Evolutionary conservation across 2,329 filamentous ascomycete genomes (phyloP).

Genomic region (Teratosphaeria nubilosa): DNA sequence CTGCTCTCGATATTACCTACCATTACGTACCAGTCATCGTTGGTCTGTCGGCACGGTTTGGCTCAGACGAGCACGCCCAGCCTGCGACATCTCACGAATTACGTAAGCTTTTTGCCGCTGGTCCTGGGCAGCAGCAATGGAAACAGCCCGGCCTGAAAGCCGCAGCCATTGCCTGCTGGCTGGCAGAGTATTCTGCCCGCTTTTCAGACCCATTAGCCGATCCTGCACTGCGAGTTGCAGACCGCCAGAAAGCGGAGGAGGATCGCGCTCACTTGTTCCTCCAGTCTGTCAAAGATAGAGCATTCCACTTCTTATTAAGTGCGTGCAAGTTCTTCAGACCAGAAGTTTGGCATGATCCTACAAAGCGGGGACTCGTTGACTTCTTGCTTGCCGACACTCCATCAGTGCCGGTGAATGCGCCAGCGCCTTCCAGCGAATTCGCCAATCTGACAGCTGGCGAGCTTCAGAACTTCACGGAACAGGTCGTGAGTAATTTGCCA

Average conservation of each 20-base stretch:
- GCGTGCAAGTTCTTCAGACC: constrained; percentile 72
- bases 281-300: constrained; percentile 67
- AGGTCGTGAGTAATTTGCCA: constrained; percentile 90
- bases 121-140: constrained; percentile 61
- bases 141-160: constrained; percentile 66
- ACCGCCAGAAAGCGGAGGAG: constrained; percentile 49
- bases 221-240: constrained; percentile 46
- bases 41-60: constrained; percentile 66
- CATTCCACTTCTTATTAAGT: constrained; percentile 82
- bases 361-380: constrained; percentile 68
- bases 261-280: constrained; percentile 64
- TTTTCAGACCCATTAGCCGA: constrained; percentile 30
- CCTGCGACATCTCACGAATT: constrained; percentile 58
- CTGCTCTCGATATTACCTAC: constrained; percentile 63
- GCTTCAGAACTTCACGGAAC: constrained; percentile 78
- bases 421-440: constrained; percentile 63
- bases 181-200: constrained; percentile 85
- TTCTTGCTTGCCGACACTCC: constrained; percentile 75
- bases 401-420: constrained; percentile 52
- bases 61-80: constrained; percentile 52
- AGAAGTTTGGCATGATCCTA: constrained; percentile 78
- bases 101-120: constrained; percentile 56
- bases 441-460: constrained; percentile 65
- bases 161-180: constrained; percentile 73
- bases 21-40: constrained; percentile 77